Conservation (phyloP, 2,329 filamentous ascomycete species). For the Sporothrix pallida region DNA sequence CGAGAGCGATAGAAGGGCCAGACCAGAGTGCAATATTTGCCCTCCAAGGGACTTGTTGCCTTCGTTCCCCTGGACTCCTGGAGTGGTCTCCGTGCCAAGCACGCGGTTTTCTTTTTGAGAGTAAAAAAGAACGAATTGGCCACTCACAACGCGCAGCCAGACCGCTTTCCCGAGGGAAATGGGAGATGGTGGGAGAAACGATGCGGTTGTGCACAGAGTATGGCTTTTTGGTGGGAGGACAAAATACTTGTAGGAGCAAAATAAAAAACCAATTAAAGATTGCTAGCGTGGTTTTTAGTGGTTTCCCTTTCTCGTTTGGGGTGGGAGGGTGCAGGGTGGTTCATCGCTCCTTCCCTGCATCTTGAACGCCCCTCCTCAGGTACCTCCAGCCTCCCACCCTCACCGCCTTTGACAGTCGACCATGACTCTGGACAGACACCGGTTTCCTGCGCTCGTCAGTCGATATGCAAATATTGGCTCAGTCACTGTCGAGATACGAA, state of each 20-base stretch:
- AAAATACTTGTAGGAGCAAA: neutral
- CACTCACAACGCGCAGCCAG: slow-evolving; percentile 18
- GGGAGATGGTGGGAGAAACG: neutral
- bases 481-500: neutral
- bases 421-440: neutral
- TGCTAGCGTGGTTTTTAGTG: neutral
- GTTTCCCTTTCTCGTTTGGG: neutral
- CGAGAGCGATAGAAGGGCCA: neutral
- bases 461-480: slow-evolving; percentile 15
- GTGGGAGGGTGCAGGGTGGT: neutral
- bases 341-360: slow-evolving; percentile 5
- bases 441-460: neutral
- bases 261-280: slow-evolving; percentile 1
- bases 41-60: neutral
- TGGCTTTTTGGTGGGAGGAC: neutral
- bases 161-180: slow-evolving; percentile 25
- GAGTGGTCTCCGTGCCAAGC: slow-evolving; percentile 20
- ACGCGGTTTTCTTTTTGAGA: slow-evolving; percentile 6
- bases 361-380: neutral
- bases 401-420: slow-evolving; percentile 18
- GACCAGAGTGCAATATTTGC: neutral
- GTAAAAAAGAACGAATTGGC: slow-evolving; percentile 27
- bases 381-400: neutral
- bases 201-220: too few species aligned
- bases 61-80: neutral